Evolutionary conservation across 495 filamentous ascomycete genomes (phyloP), one percentile per base, ranked within the genome.

Genomic region (Penicillium macrosclerotiorum): DNA sequence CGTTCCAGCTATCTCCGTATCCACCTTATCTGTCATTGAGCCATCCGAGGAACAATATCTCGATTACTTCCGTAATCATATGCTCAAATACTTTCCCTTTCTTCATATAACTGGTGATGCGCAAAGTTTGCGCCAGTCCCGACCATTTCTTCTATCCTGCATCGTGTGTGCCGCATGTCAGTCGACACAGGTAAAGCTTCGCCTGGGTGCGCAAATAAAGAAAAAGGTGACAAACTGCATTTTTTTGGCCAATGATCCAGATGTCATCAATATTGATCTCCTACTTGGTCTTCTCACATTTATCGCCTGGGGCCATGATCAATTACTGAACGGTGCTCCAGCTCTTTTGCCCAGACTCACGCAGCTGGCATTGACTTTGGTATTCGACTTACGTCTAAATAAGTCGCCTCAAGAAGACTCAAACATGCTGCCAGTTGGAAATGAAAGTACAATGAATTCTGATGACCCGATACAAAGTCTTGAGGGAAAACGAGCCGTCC

Each of bases 371-470:
- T 61, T 71, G 14, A 68, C 75, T 0, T 24, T 83, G 23, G 63
- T 77, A 0, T 69, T 63, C 13, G 77, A 79, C 44, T 64, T 79
- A 13, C 63, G 71, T 17, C 62, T 82, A 9, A 75, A 80, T 57
- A 75, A 72, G 38, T 52, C 62, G 16, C 49, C 62, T 2, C 26
- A 41, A 6, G 54, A 68, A 19, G 63, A 55, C 8, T 37, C 33
- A 14, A 20, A 57, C 32, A 52, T 53, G 58, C 26, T 63, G 32
- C 32, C 16, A 14, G 12, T 41, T 12, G 16, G 45, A n/a, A n/a
- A n/a, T 9, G 24, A 24, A 22, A 11, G 12, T 20, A 18, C 16
- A 3, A 17, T 18, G 1, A 3, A 6, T 16, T 5, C 26, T 12
- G 23, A 42, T 16, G 23, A 12, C 17, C 26, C n/a, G 5, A 9